phyloP scores from a whole-genome alignment of 805 yeast genomes.

The Diddensiella caesifluorescens region DNA sequence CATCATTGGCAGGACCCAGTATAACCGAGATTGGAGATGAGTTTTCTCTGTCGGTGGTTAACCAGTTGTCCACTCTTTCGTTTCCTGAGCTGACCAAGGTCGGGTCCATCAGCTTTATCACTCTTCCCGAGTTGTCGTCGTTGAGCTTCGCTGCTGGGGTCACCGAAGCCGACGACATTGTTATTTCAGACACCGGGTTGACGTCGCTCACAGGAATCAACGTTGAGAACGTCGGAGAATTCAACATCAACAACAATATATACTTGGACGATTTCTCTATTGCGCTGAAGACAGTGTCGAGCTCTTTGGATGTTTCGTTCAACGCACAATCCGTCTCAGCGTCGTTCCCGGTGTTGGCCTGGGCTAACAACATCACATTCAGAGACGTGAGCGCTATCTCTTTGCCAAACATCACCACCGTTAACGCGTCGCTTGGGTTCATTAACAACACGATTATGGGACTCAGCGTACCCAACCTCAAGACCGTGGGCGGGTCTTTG shows the following conservation, averaged over 20 bases:
- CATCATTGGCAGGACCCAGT: slow-evolving; percentile 69
- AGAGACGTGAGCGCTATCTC: slow-evolving; percentile 73
- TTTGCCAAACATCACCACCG: slow-evolving; percentile 57
- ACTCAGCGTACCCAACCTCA: slow-evolving; percentile 41
- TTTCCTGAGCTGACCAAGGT: slow-evolving; percentile 77
- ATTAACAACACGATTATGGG: slow-evolving; percentile 56
- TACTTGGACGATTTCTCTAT: slow-evolving; percentile 61
- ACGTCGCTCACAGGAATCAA: slow-evolving; percentile 37
- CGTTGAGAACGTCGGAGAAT: slow-evolving; percentile 32
- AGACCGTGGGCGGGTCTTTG: slow-evolving; percentile 73
- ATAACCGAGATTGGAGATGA: slow-evolving; percentile 70
- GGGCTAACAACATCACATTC: slow-evolving; percentile 88
- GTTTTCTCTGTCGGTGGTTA: slow-evolving; percentile 56
- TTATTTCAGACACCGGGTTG: slow-evolving; percentile 40
- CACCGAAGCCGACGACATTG: slow-evolving; percentile 63
- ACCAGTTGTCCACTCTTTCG: slow-evolving; percentile 60
- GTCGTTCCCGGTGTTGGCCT: slow-evolving; percentile 46
- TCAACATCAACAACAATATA: slow-evolving; percentile 84
- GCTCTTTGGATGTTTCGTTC: slow-evolving; percentile 71
- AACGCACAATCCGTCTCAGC: slow-evolving; percentile 75
- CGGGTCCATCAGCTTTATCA: slow-evolving; percentile 72
- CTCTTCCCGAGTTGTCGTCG: slow-evolving; percentile 75
- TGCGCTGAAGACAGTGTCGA: slow-evolving; percentile 67
- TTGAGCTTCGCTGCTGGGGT: slow-evolving; percentile 69
- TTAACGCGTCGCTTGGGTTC: slow-evolving; percentile 81